Base-by-base conservation (phyloP, 73 alveolate species). In the Diophrys appendiculata region DNA sequence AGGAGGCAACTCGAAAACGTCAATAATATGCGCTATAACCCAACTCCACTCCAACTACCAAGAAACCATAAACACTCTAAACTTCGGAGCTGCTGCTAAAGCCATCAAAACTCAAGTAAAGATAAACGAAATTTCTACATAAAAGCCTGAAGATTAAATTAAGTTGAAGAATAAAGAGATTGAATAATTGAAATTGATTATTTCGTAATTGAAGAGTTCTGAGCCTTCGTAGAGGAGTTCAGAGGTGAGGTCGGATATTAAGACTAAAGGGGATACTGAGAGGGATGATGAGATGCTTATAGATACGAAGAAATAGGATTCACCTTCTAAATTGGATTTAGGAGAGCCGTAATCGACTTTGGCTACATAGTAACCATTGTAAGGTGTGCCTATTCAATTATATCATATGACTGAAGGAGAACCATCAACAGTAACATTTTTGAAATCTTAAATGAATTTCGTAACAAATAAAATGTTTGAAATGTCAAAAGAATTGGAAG, bases 1-100 rank as follows among this genome's bases (percentile, higher is more conserved):
- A 52, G 94, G 95, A 28, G 98, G 98, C 1, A 92, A 92, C 82
- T 92, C 98, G 0, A 89, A 89, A 69, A 92, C 98, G 28, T 82
- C 92, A 14, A 91, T 92, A 18, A 92, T 92, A 52, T 92, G 98
- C 73, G 90, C 98, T 5, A 81, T 92, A 74, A 89, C 92, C 65
- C 95, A 92, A 72, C 90, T 89, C 43, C 67, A 78, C 74, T 83
- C 78, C 53, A 92, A 92, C 79, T 90, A 89, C 78, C 83, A 83
- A 52, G 98, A 92, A 78, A 89, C 95, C 0, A 69, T 92, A 81
- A 92, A 92, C 76, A 92, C 98, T 55, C 81, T 92, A 23, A 92
- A 83, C 64, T 92, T 92, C 78, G 96, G 96, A 0, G 60, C 77
- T 65, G 90, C 77, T 72, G 98, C 98, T 56, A 94, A 92, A 82